A percentile compares a stretch with the other conserved stretches of the same genome.
Evolutionary conservation across 192 early-diverging fungal species (phyloP).

Genomic region (Allomyces macrogynus): DNA sequence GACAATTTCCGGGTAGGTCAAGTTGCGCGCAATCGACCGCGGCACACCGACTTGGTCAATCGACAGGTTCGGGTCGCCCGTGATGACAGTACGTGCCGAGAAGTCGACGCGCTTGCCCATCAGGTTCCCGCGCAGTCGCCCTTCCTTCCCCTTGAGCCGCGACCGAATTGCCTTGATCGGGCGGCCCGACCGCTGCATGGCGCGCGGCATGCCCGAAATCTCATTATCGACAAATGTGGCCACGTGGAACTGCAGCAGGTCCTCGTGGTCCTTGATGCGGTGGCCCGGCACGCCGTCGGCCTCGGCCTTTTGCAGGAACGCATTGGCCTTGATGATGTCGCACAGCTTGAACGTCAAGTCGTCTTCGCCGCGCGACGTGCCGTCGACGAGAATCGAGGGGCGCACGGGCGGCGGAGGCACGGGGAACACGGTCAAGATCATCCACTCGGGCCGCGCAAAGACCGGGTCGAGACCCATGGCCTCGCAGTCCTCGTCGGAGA

Average conservation of each 20-base stretch:
- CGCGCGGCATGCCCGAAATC: slow-evolving; percentile 70
- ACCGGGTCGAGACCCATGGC: slow-evolving; percentile 73
- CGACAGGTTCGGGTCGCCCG: slow-evolving; percentile 92
- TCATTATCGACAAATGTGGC: slow-evolving; percentile 98
- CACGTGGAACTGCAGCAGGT: slow-evolving; percentile 78
- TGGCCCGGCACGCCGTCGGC: slow-evolving; percentile 74
- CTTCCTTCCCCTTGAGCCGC: slow-evolving; percentile 97
- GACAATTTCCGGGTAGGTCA: slow-evolving; percentile 92
- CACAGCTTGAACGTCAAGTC: slow-evolving; percentile 90
- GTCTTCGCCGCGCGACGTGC: slow-evolving; percentile 70
- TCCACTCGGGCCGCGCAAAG: slow-evolving; percentile 95
- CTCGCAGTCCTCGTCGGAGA: slow-evolving; percentile 63
- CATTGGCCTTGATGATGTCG: slow-evolving; percentile 86
- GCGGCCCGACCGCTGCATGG: slow-evolving; percentile 79
- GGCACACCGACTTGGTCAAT: slow-evolving; percentile 98
- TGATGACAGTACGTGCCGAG: slow-evolving; percentile 96
- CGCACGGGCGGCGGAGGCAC: slow-evolving; percentile 93
- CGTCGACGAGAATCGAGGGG: slow-evolving; percentile 87
- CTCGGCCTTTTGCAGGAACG: slow-evolving; percentile 52
- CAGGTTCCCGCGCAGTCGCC: slow-evolving; percentile 91
- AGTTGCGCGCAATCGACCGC: slow-evolving; percentile 83
- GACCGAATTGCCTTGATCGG: slow-evolving; percentile 90
- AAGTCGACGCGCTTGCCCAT: slow-evolving; percentile 99
- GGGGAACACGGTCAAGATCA: slow-evolving; percentile 82
- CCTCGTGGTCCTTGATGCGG: slow-evolving; percentile 70